Base-by-base conservation (phyloP, 495 filamentous ascomycete genomes). In the Tuber microsphaerosporum region DNA sequence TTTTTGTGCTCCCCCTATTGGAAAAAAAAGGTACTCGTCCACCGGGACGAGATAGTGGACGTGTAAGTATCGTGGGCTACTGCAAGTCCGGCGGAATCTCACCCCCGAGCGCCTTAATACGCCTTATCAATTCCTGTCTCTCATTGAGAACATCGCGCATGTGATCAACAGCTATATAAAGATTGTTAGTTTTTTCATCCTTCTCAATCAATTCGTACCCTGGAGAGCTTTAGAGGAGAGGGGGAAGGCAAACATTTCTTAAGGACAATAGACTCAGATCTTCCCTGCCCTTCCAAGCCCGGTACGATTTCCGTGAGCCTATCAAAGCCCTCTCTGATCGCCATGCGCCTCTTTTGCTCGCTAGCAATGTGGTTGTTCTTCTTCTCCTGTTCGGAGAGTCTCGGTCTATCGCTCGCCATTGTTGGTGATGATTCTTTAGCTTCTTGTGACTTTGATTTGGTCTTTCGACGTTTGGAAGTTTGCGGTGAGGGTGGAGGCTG, bases 301-400 rank as follows among this genome's bases (percentile, higher is more conserved):
- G 94, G 94, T 26, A 97, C 92, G 61, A 94, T 86, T 69, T 90
- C 88, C n/a, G 92, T 91, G 2, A 97, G 86, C 31, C 89, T 87
- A 84, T 97, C 94, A 78, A 95, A 97, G n/a, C 91, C 92, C 44
- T 92, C 89, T 43, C 94, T 89, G 76, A 97, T 97, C 6, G 91
- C 91, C 78, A 92, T 88, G 44, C 94, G 90, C 19, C 94, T 91
- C 84, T 97, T 97, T 83, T 96, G 91, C 83, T 97, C 94, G 1
- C 92, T 94, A 14, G 89, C 89, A 78, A 97, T 95, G 82, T 97
- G 94, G 79, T 97, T 97, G 76, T 89, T 89, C 84, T 95, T 96
- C 86, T 95, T 97, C 83, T 97, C 91, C 75, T 91, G 88, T 73
- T 94, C 92, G 5, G 91, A 93, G 74, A 97, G 86, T 31, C 93